Percentiles rank a stretch among this genome's conserved stretches.
These are phyloP conservation scores for Fusarium sp. DNA, from an alignment of 2,329 filamentous ascomycete genomes.

Conservation along the genomic window DNA sequence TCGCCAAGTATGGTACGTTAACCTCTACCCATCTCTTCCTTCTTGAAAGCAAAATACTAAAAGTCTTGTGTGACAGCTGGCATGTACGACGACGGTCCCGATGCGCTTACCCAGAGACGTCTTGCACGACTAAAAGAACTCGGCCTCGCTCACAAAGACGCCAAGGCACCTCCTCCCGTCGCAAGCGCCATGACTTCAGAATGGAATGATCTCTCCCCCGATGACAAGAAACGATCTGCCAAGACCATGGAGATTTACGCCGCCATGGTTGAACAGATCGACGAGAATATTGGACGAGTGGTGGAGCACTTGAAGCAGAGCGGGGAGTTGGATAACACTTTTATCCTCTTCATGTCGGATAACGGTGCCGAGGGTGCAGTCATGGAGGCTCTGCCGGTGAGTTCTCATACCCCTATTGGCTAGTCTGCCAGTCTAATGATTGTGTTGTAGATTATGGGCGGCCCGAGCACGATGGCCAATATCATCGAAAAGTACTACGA, in stretches of 20 bases:
- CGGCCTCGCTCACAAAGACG: background rate
- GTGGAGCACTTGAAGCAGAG: background rate
- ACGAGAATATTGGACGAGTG: background rate
- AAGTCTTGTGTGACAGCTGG: background rate
- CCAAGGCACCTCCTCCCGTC: background rate
- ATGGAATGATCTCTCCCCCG: background rate
- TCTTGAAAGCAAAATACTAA: background rate
- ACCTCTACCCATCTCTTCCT: rapidly evolving
- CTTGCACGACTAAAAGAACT: background rate
- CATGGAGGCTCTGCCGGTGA: background rate
- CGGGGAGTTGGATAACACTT: background rate
- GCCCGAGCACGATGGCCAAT: background rate
- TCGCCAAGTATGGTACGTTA: constrained; percentile 10
- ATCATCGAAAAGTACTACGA: background rate
- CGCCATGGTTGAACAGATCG: background rate
- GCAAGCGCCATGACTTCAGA: background rate
- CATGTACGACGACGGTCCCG: constrained; percentile 57
- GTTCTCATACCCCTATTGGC: background rate
- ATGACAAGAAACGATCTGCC: background rate
- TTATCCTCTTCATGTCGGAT: background rate
- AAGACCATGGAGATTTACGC: background rate
- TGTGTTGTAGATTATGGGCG: background rate
- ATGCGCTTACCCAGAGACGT: constrained; percentile 51
- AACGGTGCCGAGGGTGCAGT: background rate
- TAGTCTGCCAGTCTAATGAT: no score